Evolutionary conservation across 108 stramenopile species (phyloP), one percentile per base, ranked within the genome.

Genomic region (Skeletonema costatum): DNA sequence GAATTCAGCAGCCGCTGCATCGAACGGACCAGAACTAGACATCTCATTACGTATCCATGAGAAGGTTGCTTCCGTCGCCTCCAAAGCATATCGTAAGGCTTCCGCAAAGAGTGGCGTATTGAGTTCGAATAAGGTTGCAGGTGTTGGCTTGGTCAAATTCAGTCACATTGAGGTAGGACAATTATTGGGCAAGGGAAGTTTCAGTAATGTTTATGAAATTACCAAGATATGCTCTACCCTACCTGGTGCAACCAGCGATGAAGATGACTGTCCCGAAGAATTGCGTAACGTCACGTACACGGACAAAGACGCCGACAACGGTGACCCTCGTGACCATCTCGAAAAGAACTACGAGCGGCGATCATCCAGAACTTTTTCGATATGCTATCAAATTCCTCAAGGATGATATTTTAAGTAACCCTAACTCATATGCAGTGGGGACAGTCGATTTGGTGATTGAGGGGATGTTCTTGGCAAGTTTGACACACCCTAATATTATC

Each of bases 401-500:
- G 53, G 83, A 88, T 31, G 80, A 84, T 31, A 68, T 89, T 9
- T 85, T 85, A 65, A 39, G 36, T 10, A 71, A 84, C 8, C 76
- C 85, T 6, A 75, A 90, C 68, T 82, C 87, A 61, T 94, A 87
- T 68, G 68, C 73, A 31, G 63, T 86, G 16, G 93, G 90, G 6
- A 90, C 88, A 5, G 42, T 71, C 53, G 93, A 92, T 68, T 69
- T 94, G 61, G 93, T 89, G 7, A 68, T 92, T 62, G 93, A 94
- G 74, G 90, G 88, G 10, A 66, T 84, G 77, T 91, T 89, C 65
- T 77, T 94, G n/a, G 78, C 87, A 25, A 77, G 80, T 39, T 63
- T 94, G 38, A 32, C 81, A 46, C 91, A 94, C 74, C 91, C 89
- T 30, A 87, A 94, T 71, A 94, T 94, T 46, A 78, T 94, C 53